Conservation (phyloP, 192 early-diverging fungal genomes). For the Linnemannia zychae region DNA sequence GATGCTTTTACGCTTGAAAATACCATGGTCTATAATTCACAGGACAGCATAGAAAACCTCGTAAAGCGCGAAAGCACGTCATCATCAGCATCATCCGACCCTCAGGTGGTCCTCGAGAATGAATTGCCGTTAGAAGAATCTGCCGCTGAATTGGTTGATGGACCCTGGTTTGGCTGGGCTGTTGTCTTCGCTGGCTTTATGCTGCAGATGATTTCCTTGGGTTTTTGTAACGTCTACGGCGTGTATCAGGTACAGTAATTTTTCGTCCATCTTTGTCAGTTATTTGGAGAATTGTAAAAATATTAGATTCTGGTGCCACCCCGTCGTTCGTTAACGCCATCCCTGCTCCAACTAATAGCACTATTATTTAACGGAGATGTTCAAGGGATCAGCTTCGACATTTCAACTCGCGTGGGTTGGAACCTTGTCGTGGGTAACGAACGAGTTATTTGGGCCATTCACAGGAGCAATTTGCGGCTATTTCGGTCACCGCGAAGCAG, state of each 20-base stretch:
- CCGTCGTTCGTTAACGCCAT: no score
- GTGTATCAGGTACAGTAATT: conserved; percentile 36
- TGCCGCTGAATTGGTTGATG: conserved; percentile 11
- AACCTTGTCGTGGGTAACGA: background rate
- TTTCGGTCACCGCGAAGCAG: background rate
- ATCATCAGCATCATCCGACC: background rate
- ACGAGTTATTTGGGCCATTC: background rate
- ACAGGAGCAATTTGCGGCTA: background rate
- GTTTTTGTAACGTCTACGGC: conserved; percentile 33
- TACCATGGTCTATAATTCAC: conserved; percentile 5
- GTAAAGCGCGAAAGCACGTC: background rate
- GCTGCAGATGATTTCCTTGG: conserved; percentile 43
- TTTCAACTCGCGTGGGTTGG: background rate
- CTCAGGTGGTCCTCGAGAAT: background rate
- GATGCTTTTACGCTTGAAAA: conserved; percentile 14
- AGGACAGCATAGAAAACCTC: background rate
- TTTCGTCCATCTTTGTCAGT: background rate
- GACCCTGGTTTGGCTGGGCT: conserved; percentile 59
- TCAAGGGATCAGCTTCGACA: background rate
- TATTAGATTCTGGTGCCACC: no score
- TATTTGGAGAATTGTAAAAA: no score
- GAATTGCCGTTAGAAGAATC: conserved; percentile 9
- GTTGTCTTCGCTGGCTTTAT: conserved; percentile 50
- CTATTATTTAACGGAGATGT: background rate
- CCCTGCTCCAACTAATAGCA: background rate